These are phyloP conservation scores for Cutaneotrichosporon sp. DNA, from an alignment of 1,284 basidiomycete species.

Conservation along the genomic window DNA sequence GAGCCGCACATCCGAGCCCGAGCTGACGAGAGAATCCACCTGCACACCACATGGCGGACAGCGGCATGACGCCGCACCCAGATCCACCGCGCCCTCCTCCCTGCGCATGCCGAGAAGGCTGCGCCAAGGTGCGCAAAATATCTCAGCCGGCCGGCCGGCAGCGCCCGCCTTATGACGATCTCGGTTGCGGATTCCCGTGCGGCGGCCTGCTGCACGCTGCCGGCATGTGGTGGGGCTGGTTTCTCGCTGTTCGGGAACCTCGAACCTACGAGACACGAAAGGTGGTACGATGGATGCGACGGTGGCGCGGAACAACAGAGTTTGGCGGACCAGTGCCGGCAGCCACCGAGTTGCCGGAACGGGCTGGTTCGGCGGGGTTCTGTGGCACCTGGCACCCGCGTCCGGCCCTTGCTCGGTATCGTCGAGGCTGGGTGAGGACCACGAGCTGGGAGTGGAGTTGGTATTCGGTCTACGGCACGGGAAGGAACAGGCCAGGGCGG, in stretches of 20 bases:
- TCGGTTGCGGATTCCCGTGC: background rate
- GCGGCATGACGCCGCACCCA: background rate
- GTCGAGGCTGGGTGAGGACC: too few species aligned
- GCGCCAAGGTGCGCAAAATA: background rate
- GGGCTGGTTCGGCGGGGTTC: background rate
- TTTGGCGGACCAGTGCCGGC: background rate
- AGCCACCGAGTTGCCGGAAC: background rate
- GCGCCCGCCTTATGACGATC: background rate
- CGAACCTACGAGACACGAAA: background rate
- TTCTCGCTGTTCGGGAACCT: background rate
- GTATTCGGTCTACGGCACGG: background rate
- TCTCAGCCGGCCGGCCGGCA: background rate
- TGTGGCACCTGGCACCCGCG: background rate
- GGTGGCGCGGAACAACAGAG: background rate
- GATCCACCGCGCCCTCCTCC: background rate
- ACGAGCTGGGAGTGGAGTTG: too few species aligned
- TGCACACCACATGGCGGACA: background rate
- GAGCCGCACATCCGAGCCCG: too few species aligned
- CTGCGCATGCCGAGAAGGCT: too few species aligned
- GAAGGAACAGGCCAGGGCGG: background rate
- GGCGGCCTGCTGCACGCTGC: background rate
- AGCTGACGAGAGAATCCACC: background rate
- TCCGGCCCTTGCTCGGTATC: background rate
- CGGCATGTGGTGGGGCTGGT: background rate
- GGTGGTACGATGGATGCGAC: constrained; percentile 8